A percentile compares a stretch with the other conserved stretches of the same genome.
Evolutionary conservation across 2,329 filamentous ascomycete species (phyloP).

Genomic region (Hymenoscyphus repandus): DNA sequence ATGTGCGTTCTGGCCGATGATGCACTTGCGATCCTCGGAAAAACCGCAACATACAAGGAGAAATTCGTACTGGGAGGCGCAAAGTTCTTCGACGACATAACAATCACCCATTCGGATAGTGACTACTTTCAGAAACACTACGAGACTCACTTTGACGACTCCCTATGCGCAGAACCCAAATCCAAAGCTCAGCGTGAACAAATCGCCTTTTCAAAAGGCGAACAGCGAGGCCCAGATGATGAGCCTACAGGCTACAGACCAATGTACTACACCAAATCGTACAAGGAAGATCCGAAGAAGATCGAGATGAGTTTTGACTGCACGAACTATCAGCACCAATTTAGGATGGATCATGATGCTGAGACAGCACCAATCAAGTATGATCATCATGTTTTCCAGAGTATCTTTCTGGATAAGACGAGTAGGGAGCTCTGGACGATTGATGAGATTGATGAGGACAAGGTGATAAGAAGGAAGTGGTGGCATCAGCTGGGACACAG

Average conservation of each 20-base stretch:
- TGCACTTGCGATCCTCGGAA: slow-evolving; percentile 54
- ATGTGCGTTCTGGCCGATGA: slow-evolving; percentile 62
- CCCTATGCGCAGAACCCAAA: slow-evolving; percentile 46
- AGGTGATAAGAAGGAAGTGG: slow-evolving; percentile 60
- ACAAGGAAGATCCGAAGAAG: slow-evolving; percentile 48
- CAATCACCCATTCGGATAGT: slow-evolving; percentile 61
- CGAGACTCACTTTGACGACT: slow-evolving; percentile 52
- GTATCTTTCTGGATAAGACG: slow-evolving; percentile 58
- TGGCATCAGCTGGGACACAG: slow-evolving; percentile 58
- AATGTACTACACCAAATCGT: slow-evolving; percentile 62
- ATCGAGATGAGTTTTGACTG: slow-evolving; percentile 71
- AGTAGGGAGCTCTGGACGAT: slow-evolving; percentile 53
- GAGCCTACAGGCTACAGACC: slow-evolving; percentile 49
- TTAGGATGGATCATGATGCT: slow-evolving; percentile 39
- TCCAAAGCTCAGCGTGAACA: slow-evolving; percentile 36
- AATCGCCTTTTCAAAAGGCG: slow-evolving; percentile 38
- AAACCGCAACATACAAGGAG: slow-evolving; percentile 55
- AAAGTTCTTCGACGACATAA: slow-evolving; percentile 65
- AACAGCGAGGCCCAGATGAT: slow-evolving; percentile 47
- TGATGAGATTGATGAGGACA: slow-evolving; percentile 51
- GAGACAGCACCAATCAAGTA: slow-evolving; percentile 29
- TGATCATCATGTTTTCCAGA: slow-evolving; percentile 62
- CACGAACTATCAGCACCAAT: slow-evolving; percentile 70
- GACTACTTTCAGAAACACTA: slow-evolving; percentile 65
- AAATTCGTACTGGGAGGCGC: slow-evolving; percentile 65